These are phyloP conservation scores for Rhodotorula sp. DNA, from an alignment of 1,284 basidiomycete genomes.

Conservation along the genomic window DNA sequence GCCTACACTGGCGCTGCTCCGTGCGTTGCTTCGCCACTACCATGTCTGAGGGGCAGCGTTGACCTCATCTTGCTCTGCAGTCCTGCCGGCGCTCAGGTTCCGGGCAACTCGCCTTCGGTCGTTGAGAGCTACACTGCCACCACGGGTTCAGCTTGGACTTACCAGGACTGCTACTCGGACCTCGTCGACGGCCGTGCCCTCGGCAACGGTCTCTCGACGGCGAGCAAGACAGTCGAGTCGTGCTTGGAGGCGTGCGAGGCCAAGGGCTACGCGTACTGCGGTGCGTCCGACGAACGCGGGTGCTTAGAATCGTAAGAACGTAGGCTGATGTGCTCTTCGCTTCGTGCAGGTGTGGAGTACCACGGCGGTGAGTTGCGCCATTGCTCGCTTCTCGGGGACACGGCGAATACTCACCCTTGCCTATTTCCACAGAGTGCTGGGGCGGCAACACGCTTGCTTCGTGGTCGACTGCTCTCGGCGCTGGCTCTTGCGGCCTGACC, in stretches of 20 bases:
- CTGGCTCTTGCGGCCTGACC: conserved; percentile 11
- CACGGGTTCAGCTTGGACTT: not conserved
- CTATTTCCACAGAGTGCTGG: conserved; percentile 21
- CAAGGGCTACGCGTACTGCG: conserved; percentile 20
- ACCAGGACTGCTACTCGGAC: conserved; percentile 36
- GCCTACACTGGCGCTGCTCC: conserved; percentile 26
- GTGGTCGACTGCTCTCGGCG: conserved; percentile 10
- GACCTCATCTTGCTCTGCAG: not conserved
- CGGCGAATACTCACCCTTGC: not conserved
- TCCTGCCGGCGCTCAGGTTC: conserved; percentile 18
- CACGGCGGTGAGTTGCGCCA: not conserved
- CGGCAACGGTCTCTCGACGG: conserved; percentile 19
- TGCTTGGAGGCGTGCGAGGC: conserved; percentile 28
- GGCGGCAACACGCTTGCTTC: conserved; percentile 24
- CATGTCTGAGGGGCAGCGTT: not conserved
- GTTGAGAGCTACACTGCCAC: conserved; percentile 13
- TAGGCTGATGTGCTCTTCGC: no score
- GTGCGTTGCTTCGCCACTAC: not conserved
- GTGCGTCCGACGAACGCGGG: not conserved
- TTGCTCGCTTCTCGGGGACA: no score
- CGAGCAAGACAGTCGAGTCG: conserved; percentile 22
- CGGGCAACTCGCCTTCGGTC: conserved; percentile 15
- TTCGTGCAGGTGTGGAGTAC: conserved; percentile 19
- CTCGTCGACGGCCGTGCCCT: conserved; percentile 20
- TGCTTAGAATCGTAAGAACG: not conserved